phyloP scores from a whole-genome alignment of 1,139 yeast genomes.

The Citeromyces hawaiiensis region DNA sequence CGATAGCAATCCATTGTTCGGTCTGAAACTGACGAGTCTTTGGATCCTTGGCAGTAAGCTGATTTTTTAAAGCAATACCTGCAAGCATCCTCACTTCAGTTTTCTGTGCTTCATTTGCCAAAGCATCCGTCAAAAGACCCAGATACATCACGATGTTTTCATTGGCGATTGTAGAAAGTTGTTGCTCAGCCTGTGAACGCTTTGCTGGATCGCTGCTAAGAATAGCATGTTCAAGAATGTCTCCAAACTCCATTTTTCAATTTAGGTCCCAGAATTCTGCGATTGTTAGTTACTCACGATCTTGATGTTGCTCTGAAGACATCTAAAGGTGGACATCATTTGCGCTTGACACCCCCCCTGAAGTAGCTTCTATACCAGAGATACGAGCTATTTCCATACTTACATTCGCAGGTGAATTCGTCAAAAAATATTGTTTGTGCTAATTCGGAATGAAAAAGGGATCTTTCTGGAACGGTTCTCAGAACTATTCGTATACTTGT shows the following conservation, averaged over 20 bases:
- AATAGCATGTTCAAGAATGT: constrained; percentile 63
- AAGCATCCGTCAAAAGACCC: constrained; percentile 56
- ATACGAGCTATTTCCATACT: neutral
- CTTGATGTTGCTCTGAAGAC: neutral
- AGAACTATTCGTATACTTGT: neutral
- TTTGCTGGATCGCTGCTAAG: constrained; percentile 50
- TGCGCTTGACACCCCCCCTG: neutral
- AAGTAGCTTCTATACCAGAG: too few species aligned
- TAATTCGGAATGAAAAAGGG: neutral
- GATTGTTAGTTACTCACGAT: neutral
- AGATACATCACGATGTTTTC: constrained; percentile 69
- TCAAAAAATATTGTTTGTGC: neutral
- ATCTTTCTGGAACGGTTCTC: neutral
- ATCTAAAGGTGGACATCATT: neutral
- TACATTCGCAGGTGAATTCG: neutral
- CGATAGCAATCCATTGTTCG: constrained; percentile 51
- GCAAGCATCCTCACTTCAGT: constrained; percentile 89
- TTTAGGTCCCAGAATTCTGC: neutral
- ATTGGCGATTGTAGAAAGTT: constrained; percentile 58
- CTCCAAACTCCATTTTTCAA: neutral
- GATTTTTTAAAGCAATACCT: constrained; percentile 78
- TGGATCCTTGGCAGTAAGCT: constrained; percentile 65
- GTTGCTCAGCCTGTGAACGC: constrained; percentile 73
- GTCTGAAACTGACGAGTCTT: constrained; percentile 37
- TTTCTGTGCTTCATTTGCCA: constrained; percentile 52